Evolutionary conservation across 2,329 filamentous ascomycete genomes (phyloP), one percentile per base, ranked within the genome.

Genomic region (Basipetospora chlamydospora): DNA sequence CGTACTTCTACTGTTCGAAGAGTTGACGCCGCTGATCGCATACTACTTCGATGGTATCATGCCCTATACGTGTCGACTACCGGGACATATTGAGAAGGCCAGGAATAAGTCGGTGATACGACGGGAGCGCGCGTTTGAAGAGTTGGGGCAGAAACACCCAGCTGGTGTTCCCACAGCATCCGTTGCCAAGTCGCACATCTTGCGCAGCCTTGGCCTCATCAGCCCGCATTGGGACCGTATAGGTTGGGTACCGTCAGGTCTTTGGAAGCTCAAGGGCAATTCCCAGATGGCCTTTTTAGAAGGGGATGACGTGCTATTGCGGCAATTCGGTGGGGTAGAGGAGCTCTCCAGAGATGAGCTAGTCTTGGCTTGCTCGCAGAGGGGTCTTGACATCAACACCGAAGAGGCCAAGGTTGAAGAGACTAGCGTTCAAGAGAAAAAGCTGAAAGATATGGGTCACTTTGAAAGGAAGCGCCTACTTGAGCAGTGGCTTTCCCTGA

Each of bases 21-120:
- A 96, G 57, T 79, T 93, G 58, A 83, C 87, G 2, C 85, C 87
- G 0, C 51, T 96, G 5, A 58, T 92, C 5, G 79, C 93, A 1
- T 61, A 86, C 6, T 70, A 75, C 22, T 60, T 93, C 18, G 75
- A 77, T 15, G 61, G 61, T 26, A 62, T 85, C 16, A 80, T 93
- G 18, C 88, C 88, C 0, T 73, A 74, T 46, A 80, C 84, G 0
- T 95, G 88, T 55, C 73, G 85, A 9, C 80, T 95, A 40, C 88
- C 88, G 0, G 62, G 60, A 26, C 88, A 95, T 59, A 57, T 74
- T 41, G 58, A 71, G 35, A 64, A 67, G 44, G 31, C 34, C n/a
- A 35, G 37, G 22, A 26, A 29, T 6, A 37, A 34, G 15, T 36
- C 38, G 4, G 28, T 28, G 50, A 54, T 59, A 33, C 57, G 72